Base-by-base conservation (phyloP, 495 filamentous ascomycete genomes). In the Lasiosphaeris hirsuta region DNA sequence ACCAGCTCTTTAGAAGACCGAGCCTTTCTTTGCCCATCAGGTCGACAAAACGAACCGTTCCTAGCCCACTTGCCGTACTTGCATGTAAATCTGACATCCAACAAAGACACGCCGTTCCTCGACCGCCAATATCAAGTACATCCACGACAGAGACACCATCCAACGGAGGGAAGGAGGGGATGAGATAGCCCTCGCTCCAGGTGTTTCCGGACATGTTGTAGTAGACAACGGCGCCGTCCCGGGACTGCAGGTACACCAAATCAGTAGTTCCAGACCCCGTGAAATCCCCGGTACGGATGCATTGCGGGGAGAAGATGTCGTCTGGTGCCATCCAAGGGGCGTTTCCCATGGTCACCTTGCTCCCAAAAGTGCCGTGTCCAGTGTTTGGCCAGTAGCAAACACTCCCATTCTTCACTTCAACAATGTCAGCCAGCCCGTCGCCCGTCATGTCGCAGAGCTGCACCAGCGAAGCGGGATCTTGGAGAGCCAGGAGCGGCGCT, bases 321-420 rank as follows among this genome's bases (percentile, higher is more conserved):
- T 15, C 11, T 19, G 10, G 3, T 38, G 66, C 71, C 3, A 73
- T 49, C 2, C 3, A 39, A 0, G 70, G 72, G 0, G 69, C 15
- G 39, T 74, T 65, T 36, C 57, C 59, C 72, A 77, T 72, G 5
- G 42, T 54, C 19, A 75, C 59, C 15, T 61, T 65, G 0, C 23
- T 38, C 0, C 72, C 74, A 51, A 77, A 77, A 1, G 23, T 0
- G 0, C 73, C 73, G 38, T 75, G 64, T 0, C 74, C 74, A 3
- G 63, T 17, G 35, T 67, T 72, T 0, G 74, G 69, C 70, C 69
- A 75, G 53, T 73, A 75, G 41, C 52, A 61, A 3, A 74, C 45
- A 13, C 61, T 51, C 0, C 63, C 61, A 44, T 66, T 67, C 2
- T 51, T 15, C 11, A 76, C 49, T 0, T 58, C 15, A 1, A 68